Evolutionary conservation across 441 rosid species (phyloP), one percentile per base, ranked within the genome.

Genomic region (Gossypium lobatum): DNA sequence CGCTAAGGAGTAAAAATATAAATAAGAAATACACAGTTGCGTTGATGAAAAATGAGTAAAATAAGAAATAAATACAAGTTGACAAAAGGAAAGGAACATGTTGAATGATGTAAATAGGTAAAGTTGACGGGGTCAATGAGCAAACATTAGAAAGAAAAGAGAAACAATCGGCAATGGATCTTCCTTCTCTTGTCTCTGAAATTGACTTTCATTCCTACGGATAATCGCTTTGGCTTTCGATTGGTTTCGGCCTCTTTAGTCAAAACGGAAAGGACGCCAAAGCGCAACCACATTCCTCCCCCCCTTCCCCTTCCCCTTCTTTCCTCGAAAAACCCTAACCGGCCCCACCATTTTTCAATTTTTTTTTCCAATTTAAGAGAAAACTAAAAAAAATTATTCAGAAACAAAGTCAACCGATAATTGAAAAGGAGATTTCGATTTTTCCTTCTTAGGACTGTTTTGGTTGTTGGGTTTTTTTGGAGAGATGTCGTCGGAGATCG

Each of bases 401-500:
- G 0, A 50, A 50, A 50, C 45, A 3, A 67, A 68, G 72, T 52
- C 60, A 28, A 52, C 25, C 45, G 9, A 68, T 68, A 18, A 28
- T 26, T 50, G 2, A n/a, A 48, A 48, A 48, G 8, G 14, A 3
- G 28, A 23, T 14, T n/a, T 31, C 18, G 14, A 3, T 57, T 21
- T 57, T 20, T 20, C 1, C 39, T 9, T 57, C 23, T 10, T 57
- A 31, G 20, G 42, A 11, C 16, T 28, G 8, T 39, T 66, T 9
- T 21, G 34, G 16, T 68, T 68, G n/a, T 26, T 28, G 1, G 60
- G 72, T 17, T 68, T 52, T 68, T 68, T 52, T 52, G 37, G 70
- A 52, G 39, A 70, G 18, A 90, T 93, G 98, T 80, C 97, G 4
- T 88, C 97, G 80, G 97, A 94, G 93, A 92, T 94, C 83, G 97